These are phyloP conservation scores for Xerocomellus chrysenteron DNA, from an alignment of 768 basidiomycete genomes.

Conservation along the genomic window DNA sequence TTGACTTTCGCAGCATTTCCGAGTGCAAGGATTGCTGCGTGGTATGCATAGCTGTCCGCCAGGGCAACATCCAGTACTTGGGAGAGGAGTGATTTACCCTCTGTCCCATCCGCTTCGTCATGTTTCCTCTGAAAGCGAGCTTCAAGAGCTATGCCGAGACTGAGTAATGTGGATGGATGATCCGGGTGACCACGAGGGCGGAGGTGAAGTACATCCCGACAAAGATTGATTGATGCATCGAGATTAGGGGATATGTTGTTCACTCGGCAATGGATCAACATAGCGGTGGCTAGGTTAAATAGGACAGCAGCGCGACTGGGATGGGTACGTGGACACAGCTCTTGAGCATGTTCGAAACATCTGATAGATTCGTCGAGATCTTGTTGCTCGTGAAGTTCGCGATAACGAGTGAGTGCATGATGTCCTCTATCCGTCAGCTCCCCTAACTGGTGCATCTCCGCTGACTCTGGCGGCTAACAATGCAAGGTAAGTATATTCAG, in stretches of 20 bases:
- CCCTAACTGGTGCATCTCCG: not conserved
- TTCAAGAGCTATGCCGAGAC: conserved; percentile 3
- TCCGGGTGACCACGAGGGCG: conserved; percentile 4
- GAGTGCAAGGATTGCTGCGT: not conserved
- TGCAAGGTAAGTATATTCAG: not conserved
- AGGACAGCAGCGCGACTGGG: conserved; percentile 10
- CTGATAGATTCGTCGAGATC: conserved; percentile 22
- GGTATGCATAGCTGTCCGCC: not conserved
- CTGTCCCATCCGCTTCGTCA: conserved; percentile 1
- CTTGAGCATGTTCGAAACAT: conserved; percentile 10
- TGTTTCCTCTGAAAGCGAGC: conserved; percentile 6
- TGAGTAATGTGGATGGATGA: not conserved
- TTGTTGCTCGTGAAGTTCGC: not conserved
- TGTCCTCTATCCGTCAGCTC: conserved; percentile 1
- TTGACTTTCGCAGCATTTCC: not conserved
- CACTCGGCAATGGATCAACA: not conserved
- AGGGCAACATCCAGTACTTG: not conserved
- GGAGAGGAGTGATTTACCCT: conserved; percentile 1
- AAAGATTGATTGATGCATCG: conserved; percentile 1
- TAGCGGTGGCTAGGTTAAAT: conserved; percentile 6
- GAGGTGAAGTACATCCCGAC: not conserved
- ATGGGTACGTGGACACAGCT: conserved; percentile 10
- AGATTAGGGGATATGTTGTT: not conserved
- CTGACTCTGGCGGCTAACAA: not conserved
- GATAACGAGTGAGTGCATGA: not conserved